A percentile compares a stretch with the other conserved stretches of the same genome.
phyloP scores from a whole-genome alignment of 108 stramenopile genomes.

The Cyclotella distinguenda region DNA sequence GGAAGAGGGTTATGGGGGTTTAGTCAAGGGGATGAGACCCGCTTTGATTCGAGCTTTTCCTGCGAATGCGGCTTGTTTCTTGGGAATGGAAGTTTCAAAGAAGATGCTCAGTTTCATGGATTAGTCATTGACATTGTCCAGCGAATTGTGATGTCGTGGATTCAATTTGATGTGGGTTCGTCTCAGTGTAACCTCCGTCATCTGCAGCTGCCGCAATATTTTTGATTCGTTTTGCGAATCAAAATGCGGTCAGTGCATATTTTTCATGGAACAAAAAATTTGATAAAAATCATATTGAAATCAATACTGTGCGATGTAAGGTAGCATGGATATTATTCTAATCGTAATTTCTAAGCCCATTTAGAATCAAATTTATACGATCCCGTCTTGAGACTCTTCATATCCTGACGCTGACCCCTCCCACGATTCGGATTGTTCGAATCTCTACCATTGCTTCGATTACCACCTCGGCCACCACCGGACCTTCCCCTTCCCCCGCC shows the following conservation, averaged over 20 bases:
- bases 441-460: constrained; percentile 16
- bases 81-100: constrained; percentile 82
- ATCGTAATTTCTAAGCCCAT: background rate
- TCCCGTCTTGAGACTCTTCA: constrained; percentile 80
- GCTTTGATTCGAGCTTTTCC: constrained; percentile 92
- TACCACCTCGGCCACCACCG: constrained; percentile 23
- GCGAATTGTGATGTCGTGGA: background rate
- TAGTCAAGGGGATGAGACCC: constrained; percentile 82
- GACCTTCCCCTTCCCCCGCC: constrained; percentile 1
- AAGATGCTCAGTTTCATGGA: constrained; percentile 70
- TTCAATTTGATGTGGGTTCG: too few relatives aligned
- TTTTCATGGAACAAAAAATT: too few relatives aligned
- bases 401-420: constrained; percentile 72
- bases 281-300: too few relatives aligned
- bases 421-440: constrained; percentile 60
- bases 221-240: too few relatives aligned
- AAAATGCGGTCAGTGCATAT: too few relatives aligned
- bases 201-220: too few relatives aligned
- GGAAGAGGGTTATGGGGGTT: constrained; percentile 76
- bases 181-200: too few relatives aligned
- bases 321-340: background rate
- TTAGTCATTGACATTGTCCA: constrained; percentile 20
- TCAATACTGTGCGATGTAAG: too few relatives aligned
- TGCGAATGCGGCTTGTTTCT: constrained; percentile 92
- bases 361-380: constrained; percentile 39